Base-by-base conservation (phyloP, 108 stramenopile genomes). In the Fragilariopsis cylindrus region DNA sequence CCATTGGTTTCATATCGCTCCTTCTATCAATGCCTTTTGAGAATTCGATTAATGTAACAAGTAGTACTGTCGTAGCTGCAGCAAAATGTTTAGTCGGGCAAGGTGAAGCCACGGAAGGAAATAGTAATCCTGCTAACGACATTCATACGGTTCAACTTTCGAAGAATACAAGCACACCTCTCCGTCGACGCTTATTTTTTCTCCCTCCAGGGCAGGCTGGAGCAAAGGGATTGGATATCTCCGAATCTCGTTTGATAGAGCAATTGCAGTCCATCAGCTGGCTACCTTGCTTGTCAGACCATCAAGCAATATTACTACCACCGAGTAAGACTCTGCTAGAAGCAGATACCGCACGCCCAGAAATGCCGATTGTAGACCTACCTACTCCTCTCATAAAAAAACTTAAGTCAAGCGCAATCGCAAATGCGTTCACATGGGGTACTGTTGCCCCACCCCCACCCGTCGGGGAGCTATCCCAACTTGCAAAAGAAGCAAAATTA, bases 191-290 rank as follows among this genome's bases (percentile, higher is more conserved):
- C 4, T 53, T 69, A 49, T 48, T 53, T 1, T 69, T 69, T 49
- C 48, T 69, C 13, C 67, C 67, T 1, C 67, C 67, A 13, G 67
- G 67, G 6, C 67, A 69, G 48, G 49, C 67, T n/a, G 67, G 48
- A 30, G 67, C 49, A 39, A 69, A 52, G 9, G 47, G 16, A 48
- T 0, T 69, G 67, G 67, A 69, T 50, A n/a, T 69, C 13, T 69
- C 67, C 19, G 67, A 50, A 53, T 69, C 67, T 12, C 49, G 50
- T 39, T 13, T 69, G 4, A 13, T 69, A 7, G 15, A 48, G 67
- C 67, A 69, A 53, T 44, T 69, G 47, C 19, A 48, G 16, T 0
- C 49, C 1, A 44, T 12, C 11, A 69, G 2, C n/a, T 69, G 50
- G 50, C 50, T 69, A 52, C 67, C 67, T 5, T 69, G 67, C 50